Evolutionary conservation across 2,329 filamentous ascomycete species (phyloP), one percentile per base, ranked within the genome.

Genomic region (Aphanocladium album): DNA sequence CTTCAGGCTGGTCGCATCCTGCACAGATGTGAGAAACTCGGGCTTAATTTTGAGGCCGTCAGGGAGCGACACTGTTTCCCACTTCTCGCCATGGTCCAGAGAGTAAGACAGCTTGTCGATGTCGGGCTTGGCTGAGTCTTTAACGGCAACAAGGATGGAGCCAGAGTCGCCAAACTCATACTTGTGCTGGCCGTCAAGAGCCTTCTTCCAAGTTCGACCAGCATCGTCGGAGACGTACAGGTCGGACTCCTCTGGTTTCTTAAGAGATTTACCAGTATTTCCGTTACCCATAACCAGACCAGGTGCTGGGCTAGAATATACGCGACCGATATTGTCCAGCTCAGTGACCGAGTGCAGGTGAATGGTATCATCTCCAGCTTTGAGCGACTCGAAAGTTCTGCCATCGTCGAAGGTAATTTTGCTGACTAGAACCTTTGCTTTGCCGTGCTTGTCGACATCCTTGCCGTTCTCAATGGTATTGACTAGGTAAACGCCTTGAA

Each of bases 131-230:
- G 85, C 76, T 1, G 88, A 90, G 67, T 96, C 90, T 64, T 84
- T 82, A 41, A 98, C 80, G 4, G 95, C 95, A 33, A 98, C 82
- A 33, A 99, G 79, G 21, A 99, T 84, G 17, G 92, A 92, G 1
- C 95, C 95, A 66, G 96, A 89, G 67, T 97, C 93, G 57, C 95
- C 95, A 72, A 98, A 96, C 70, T 97, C 93, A 74, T 96, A 99
- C 72, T 96, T 95, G 76, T 98, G 92, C 14, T 93, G 89, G 21
- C 91, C 90, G 17, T 92, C 80, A 5, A 90, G 81, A 0, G 87
- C 84, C 70, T 87, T 79, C 41, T 80, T 84, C 95, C 96, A 99
- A 1, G 87, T 93, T 62, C 91, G 76, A 45, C 95, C 95, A 21
- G 93, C 93, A 73, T 98, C 87, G 69, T 96, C 90, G 0, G 95